These are phyloP conservation scores for Penicillium janthinellum DNA, from an alignment of 2,329 filamentous ascomycete genomes.

Conservation along the genomic window DNA sequence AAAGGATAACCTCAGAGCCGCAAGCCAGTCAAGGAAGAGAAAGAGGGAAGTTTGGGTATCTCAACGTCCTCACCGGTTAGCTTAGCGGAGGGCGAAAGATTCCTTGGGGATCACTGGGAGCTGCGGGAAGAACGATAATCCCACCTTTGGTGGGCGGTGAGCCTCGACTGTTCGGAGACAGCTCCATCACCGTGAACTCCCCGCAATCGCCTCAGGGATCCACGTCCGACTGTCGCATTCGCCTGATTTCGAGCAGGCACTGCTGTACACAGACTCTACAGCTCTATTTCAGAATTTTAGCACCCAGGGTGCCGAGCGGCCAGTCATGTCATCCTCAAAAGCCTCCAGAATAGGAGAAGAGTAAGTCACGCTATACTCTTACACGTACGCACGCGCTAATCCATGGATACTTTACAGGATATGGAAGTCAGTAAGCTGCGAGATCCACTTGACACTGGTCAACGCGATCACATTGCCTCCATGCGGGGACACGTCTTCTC, in stretches of 20 bases:
- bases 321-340: constrained; percentile 60
- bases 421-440: constrained; percentile 74
- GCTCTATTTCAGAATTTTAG: neutral
- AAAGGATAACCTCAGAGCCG: neutral
- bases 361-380: constrained; percentile 51
- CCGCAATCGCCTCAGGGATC: constrained; percentile 22
- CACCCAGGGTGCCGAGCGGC: neutral
- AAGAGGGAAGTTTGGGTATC: constrained; percentile 2
- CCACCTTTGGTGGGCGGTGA: constrained; percentile 25
- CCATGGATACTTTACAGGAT: constrained; percentile 60
- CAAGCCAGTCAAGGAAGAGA: constrained; percentile 1
- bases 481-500: neutral
- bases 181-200: constrained; percentile 24
- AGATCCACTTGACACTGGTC: neutral
- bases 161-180: constrained; percentile 15
- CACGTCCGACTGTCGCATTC: constrained; percentile 13
- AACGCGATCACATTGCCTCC: neutral
- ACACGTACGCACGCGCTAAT: constrained; percentile 25
- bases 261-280: neutral
- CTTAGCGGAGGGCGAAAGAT: constrained; percentile 18
- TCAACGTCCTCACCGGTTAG: neutral
- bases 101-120: constrained; percentile 16
- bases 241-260: neutral
- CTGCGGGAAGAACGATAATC: constrained; percentile 30
- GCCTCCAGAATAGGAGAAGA: constrained; percentile 73